Evolutionary conservation across 2,329 filamentous ascomycete genomes (phyloP), one percentile per base, ranked within the genome.

Genomic region (Ciborinia camelliae): DNA sequence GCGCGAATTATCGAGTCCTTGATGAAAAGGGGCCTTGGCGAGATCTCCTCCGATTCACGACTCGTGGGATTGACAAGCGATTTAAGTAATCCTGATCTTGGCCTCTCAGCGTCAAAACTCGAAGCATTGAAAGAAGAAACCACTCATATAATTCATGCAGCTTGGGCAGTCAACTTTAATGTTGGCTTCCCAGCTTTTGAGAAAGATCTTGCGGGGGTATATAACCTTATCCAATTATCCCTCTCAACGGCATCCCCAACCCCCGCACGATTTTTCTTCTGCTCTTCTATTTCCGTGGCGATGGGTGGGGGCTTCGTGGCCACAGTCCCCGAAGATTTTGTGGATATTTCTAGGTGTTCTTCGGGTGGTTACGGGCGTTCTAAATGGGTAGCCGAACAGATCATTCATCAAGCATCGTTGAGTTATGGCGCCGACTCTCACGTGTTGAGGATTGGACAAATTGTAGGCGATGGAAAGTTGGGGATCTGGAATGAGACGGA

Each of bases 101-200:
- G 80, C 7, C 73, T 82, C 2, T 55, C 69, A 0, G 35, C 63
- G 0, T 64, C 71, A 2, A 63, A 63, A 0, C 77, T 77, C 32
- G 32, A 67, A 6, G 67, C 71, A 18, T 67, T 81, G 1, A 63
- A 52, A 9, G 43, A 48, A 7, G 65, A 75, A 3, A 69, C 83
- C 2, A 78, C 78, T 0, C 69, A 73, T 8, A 77, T 83, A 14
- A 80, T 84, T 39, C 81, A 84, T 74, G 76, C 77, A 65, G 81
- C 82, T 0, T 84, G 82, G 82, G 75, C n/a, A n/a, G n/a, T n/a
- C n/a, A n/a, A n/a, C n/a, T n/a, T n/a, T n/a, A n/a, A n/a, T n/a
- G n/a, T n/a, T n/a, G n/a, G n/a, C n/a, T n/a, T n/a, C n/a, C n/a
- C n/a, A n/a, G n/a, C n/a, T n/a, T n/a, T n/a, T n/a, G n/a, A n/a